These are phyloP conservation scores for Castanea mollissima DNA, from an alignment of 306 rosid species.

Conservation along the genomic window DNA sequence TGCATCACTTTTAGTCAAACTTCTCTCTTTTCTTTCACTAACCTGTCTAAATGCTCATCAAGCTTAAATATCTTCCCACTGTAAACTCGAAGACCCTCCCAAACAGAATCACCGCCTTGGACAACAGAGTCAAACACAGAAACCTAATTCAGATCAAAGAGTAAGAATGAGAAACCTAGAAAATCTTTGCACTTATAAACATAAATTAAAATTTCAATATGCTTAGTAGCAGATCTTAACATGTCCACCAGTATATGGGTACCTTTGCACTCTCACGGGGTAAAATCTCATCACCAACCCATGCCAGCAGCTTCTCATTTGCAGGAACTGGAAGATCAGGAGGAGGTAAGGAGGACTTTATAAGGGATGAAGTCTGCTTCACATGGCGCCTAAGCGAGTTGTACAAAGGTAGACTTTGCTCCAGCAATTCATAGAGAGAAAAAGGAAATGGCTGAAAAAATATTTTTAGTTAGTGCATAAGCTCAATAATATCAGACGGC, in stretches of 20 bases:
- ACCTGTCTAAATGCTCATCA: conserved; percentile 88
- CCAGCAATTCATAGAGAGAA: conserved; percentile 56
- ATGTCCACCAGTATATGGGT: conserved; percentile 5
- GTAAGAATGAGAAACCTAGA: conserved; percentile 23
- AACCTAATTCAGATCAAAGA: conserved; percentile 45
- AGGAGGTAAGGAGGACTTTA: conserved; percentile 54
- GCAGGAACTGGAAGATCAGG: conserved; percentile 85
- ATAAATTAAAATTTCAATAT: conserved; percentile 14
- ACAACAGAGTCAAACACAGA: conserved; percentile 88
- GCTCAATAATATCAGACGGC: not conserved
- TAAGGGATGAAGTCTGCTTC: conserved; percentile 46
- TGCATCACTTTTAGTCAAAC: not conserved
- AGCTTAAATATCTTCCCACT: conserved; percentile 78
- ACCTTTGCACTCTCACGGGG: conserved; percentile 89
- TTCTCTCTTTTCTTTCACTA: conserved; percentile 18
- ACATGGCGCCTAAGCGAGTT: conserved; percentile 61
- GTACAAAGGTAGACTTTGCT: conserved; percentile 76
- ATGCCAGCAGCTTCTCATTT: conserved; percentile 72
- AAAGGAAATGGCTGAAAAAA: conserved; percentile 63
- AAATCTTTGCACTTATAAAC: conserved; percentile 15
- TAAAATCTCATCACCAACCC: conserved; percentile 83
- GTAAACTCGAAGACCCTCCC: conserved; percentile 92
- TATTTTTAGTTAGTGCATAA: conserved; percentile 15
- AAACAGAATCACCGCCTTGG: conserved; percentile 93
- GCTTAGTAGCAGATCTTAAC: conserved; percentile 5